Evolutionary conservation across 768 basidiomycete species (phyloP).

Genomic region (Collybiopsis confluens): DNA sequence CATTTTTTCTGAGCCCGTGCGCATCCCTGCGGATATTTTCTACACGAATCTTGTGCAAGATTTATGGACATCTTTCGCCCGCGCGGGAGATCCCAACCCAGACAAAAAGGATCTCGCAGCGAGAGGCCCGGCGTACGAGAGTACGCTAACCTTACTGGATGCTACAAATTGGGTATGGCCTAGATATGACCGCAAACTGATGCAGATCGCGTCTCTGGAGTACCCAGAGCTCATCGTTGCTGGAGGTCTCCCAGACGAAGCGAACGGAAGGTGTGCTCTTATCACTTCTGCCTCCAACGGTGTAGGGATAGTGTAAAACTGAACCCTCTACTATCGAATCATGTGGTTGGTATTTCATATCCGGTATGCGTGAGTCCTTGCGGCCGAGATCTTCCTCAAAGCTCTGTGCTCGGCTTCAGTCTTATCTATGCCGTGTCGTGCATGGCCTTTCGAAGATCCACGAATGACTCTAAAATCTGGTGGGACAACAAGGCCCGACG

Average conservation of each 20-base stretch:
- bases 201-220: not conserved
- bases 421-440: too few relatives aligned
- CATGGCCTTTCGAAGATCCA: not conserved
- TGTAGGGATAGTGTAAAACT: not conserved
- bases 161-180: conserved; percentile 3
- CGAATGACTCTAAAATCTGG: not conserved
- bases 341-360: too few relatives aligned
- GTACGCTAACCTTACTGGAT: not conserved
- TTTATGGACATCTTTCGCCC: conserved; percentile 1
- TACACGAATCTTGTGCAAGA: conserved; percentile 7
- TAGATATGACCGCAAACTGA: not conserved
- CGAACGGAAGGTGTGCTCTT: conserved; percentile 5
- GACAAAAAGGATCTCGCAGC: not conserved
- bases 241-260: not conserved
- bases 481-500: too few relatives aligned
- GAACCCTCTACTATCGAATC: too few relatives aligned
- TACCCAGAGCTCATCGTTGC: not conserved
- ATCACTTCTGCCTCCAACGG: not conserved
- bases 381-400: too few relatives aligned
- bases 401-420: too few relatives aligned
- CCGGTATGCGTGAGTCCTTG: too few relatives aligned
- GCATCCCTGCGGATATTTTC: conserved; percentile 11
- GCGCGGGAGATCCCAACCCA: not conserved
- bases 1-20: conserved; percentile 15
- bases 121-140: not conserved